Evolutionary conservation across 2,329 filamentous ascomycete species (phyloP).

Genomic region (Colletotrichum sp.): DNA sequence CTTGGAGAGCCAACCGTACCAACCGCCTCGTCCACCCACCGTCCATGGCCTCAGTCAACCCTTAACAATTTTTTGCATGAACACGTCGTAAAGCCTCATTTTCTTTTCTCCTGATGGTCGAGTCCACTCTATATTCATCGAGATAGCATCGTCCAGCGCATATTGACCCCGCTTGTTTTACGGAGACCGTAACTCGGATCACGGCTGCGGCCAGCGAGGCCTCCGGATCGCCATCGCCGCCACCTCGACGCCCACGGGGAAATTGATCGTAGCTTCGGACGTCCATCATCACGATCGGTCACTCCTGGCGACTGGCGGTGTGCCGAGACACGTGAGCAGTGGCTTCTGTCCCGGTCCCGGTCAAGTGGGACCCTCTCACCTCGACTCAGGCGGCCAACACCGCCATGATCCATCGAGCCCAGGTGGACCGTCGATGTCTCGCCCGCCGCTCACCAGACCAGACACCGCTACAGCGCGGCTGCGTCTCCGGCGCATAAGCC

Average conservation of each 20-base stretch:
- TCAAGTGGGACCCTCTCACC: background rate
- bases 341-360: slow-evolving; percentile 11
- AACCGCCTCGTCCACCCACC: background rate
- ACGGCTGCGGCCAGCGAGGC: background rate
- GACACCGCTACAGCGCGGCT: background rate
- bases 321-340: slow-evolving; percentile 16
- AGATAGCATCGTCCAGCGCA: background rate
- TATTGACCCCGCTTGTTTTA: background rate
- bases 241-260: background rate
- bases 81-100: slow-evolving; percentile 12
- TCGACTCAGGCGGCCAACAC: background rate
- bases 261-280: background rate
- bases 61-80: background rate
- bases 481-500: slow-evolving; percentile 6
- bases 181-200: background rate
- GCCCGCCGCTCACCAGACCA: background rate
- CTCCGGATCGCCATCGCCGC: background rate
- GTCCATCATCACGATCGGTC: background rate
- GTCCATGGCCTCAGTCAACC: background rate
- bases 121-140: background rate
- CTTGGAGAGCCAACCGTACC: background rate
- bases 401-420: background rate
- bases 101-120: background rate
- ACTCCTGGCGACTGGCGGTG: slow-evolving; percentile 16
- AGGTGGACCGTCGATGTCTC: background rate